Percentiles rank a stretch among this genome's conserved stretches.
Evolutionary conservation across 2,329 filamentous ascomycete species (phyloP).

Genomic region (Hypocreales sp.): DNA sequence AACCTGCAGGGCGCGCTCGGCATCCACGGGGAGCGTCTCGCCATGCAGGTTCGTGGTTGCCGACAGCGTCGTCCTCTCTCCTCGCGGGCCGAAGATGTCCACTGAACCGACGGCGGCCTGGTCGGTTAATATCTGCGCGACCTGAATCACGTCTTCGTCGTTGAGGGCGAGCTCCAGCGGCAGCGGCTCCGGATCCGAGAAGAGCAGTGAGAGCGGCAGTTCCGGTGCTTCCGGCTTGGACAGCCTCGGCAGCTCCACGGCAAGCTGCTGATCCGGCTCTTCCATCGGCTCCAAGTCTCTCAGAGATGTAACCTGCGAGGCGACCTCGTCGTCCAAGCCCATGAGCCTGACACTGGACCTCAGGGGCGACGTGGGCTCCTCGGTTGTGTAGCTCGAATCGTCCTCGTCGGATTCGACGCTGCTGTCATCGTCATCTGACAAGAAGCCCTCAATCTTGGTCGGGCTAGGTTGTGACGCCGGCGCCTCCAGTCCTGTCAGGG

Average conservation of each 20-base stretch:
- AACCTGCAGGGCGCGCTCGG: conserved; percentile 31
- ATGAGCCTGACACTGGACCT: conserved; percentile 29
- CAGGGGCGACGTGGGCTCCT: conserved; percentile 31
- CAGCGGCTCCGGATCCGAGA: conserved; percentile 42
- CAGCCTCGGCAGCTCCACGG: conserved; percentile 32
- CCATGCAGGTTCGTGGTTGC: conserved; percentile 18
- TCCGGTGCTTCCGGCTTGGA: conserved; percentile 32
- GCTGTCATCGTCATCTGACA: conserved; percentile 30
- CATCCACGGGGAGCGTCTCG: conserved; percentile 24
- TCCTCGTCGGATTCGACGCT: conserved; percentile 41
- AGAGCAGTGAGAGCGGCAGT: conserved; percentile 35
- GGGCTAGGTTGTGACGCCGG: conserved; percentile 16
- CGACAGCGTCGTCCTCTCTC: conserved; percentile 6
- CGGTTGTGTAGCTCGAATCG: conserved; percentile 33
- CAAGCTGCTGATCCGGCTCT: conserved; percentile 28
- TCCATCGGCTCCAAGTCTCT: conserved; percentile 31
- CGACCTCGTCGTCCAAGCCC: conserved; percentile 33
- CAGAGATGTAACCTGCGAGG: conserved; percentile 34
- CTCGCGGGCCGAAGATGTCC: conserved; percentile 13
- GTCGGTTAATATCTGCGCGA: conserved; percentile 57
- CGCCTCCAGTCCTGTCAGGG: conserved; percentile 11
- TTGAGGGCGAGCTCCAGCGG: conserved; percentile 26
- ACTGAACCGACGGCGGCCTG: conserved; percentile 44
- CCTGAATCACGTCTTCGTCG: conserved; percentile 47
- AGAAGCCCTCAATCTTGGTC: conserved; percentile 17